These are phyloP conservation scores for Citeromyces nyonsensis DNA, from an alignment of 805 yeast genomes.

Conservation along the genomic window DNA sequence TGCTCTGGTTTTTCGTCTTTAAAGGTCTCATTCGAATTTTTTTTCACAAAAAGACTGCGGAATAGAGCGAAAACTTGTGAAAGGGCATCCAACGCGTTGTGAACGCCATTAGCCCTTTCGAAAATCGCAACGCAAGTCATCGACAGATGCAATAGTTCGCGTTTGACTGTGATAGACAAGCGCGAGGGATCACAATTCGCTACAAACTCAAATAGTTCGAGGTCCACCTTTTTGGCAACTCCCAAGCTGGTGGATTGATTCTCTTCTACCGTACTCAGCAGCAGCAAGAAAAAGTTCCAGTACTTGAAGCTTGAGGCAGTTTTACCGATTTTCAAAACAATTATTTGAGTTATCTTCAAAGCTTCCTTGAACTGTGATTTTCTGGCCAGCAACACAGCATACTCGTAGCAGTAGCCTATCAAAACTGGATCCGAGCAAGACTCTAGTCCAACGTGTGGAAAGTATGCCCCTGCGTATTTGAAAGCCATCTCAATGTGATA, in stretches of 20 bases:
- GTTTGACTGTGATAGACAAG: constrained; percentile 11
- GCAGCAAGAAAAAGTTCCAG: constrained; percentile 52
- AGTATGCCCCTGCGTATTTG: constrained; percentile 2
- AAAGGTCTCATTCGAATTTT: constrained; percentile 7
- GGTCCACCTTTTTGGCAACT: constrained; percentile 19
- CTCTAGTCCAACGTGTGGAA: constrained; percentile 7
- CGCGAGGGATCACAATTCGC: constrained; percentile 20
- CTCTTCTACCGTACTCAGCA: constrained; percentile 48
- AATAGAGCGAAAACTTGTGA: constrained; percentile 50
- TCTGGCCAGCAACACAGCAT: constrained; percentile 31
- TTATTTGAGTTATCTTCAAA: constrained; percentile 7
- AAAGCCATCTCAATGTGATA: constrained; percentile 5
- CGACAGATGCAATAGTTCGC: constrained; percentile 51
- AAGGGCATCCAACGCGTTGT: constrained; percentile 45
- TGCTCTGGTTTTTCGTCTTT: constrained; percentile 1
- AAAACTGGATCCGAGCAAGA: constrained; percentile 6
- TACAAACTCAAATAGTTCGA: constrained; percentile 38
- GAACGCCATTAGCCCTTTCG: constrained; percentile 42
- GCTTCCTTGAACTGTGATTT: constrained; percentile 25
- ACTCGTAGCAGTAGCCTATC: constrained; percentile 20
- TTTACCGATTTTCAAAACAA: constrained; percentile 19
- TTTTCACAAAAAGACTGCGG: constrained; percentile 25
- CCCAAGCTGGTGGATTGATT: constrained; percentile 13
- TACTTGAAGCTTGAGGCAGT: constrained; percentile 23
- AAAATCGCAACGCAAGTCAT: constrained; percentile 61